Evolutionary conservation across 2,329 filamentous ascomycete genomes (phyloP).

Genomic region (Oidium heveae): DNA sequence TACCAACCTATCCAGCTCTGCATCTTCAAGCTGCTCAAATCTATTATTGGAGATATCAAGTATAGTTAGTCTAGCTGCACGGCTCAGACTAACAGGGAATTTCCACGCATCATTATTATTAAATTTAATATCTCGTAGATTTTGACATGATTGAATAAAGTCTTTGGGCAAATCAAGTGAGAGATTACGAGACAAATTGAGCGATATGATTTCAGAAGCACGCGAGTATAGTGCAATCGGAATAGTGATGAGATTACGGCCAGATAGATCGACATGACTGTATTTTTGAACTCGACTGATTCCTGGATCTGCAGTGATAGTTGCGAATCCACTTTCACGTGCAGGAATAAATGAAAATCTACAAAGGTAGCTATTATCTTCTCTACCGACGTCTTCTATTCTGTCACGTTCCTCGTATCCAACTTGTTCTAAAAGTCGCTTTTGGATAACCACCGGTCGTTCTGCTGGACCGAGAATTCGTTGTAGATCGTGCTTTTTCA

Average conservation of each 20-base stretch:
- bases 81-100: constrained; percentile 58
- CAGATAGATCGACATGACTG: constrained; percentile 78
- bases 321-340: constrained; percentile 58
- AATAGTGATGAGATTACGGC: constrained; percentile 78
- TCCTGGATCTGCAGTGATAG: constrained; percentile 50
- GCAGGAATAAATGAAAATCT: constrained; percentile 86
- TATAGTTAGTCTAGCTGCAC: constrained; percentile 60
- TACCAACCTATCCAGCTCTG: constrained; percentile 49
- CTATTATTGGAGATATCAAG: constrained; percentile 90
- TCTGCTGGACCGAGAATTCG: constrained; percentile 57
- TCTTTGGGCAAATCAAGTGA: constrained; percentile 84
- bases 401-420: constrained; percentile 71
- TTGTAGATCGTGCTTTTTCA: constrained; percentile 77
- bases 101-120: constrained; percentile 80
- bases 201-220: constrained; percentile 72
- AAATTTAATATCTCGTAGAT: constrained; percentile 84
- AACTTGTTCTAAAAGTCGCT: constrained; percentile 68
- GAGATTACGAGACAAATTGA: constrained; percentile 81
- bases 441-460: constrained; percentile 74
- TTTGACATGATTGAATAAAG: constrained; percentile 82
- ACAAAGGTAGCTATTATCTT: constrained; percentile 93
- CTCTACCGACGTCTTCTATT: constrained; percentile 78
- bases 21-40: constrained; percentile 65
- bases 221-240: constrained; percentile 85
- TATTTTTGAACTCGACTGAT: constrained; percentile 70